phyloP scores from a whole-genome alignment of 805 yeast genomes.

The Pichia rugopelliculosa region DNA sequence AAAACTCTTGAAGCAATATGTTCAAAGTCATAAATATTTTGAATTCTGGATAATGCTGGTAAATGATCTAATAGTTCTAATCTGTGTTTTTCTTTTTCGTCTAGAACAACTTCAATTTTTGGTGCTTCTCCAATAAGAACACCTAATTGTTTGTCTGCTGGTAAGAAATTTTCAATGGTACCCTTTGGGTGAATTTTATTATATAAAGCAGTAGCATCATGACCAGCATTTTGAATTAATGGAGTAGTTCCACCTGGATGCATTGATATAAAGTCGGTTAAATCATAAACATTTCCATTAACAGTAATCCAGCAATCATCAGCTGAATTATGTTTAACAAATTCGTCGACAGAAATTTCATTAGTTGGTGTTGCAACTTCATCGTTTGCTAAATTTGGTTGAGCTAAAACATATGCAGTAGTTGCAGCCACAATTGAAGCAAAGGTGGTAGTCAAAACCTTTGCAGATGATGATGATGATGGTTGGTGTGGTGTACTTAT shows the following conservation, averaged over 20 bases:
- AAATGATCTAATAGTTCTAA: conserved; percentile 37
- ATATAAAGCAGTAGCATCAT: conserved; percentile 58
- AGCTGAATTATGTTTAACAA: conserved; percentile 44
- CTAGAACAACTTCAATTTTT: conserved; percentile 28
- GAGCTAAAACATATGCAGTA: conserved; percentile 1
- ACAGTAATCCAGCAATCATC: conserved; percentile 81
- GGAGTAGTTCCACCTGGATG: conserved; percentile 48
- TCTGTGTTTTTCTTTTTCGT: conserved; percentile 38
- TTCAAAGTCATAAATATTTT: conserved; percentile 82
- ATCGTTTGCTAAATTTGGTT: conserved; percentile 5
- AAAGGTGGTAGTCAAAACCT: background rate
- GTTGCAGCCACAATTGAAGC: conserved; percentile 7
- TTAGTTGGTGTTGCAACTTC: background rate
- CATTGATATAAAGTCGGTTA: conserved; percentile 42
- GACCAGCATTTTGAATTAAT: conserved; percentile 41
- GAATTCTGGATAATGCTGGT: conserved; percentile 68
- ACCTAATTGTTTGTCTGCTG: conserved; percentile 57
- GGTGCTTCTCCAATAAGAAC: conserved; percentile 29
- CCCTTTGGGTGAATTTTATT: conserved; percentile 89
- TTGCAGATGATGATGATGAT: background rate
- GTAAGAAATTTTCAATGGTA: conserved; percentile 57
- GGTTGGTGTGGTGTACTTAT: background rate
- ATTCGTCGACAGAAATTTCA: conserved; percentile 30
- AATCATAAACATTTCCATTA: conserved; percentile 74
- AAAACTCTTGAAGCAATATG: conserved; percentile 72